phyloP scores from a whole-genome alignment of 306 rosid genomes.

The Glycyrrhiza uralensis region DNA sequence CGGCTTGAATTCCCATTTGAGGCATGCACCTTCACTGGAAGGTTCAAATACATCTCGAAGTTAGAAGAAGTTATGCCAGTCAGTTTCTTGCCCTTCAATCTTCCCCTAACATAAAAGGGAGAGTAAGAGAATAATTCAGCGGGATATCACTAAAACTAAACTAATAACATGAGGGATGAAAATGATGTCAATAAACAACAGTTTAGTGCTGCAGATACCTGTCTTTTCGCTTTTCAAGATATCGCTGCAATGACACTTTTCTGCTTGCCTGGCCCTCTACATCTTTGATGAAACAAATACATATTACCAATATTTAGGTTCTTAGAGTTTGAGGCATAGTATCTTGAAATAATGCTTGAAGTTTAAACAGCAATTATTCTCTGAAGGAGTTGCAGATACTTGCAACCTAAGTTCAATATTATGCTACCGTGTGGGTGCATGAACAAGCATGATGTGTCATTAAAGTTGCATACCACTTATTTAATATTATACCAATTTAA shows the following conservation, averaged over 20 bases:
- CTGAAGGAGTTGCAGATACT: background rate
- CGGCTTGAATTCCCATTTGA: constrained; percentile 75
- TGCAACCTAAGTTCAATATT: background rate
- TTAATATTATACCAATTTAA: background rate
- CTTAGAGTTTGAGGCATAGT: constrained; percentile 12
- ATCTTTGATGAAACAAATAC: constrained; percentile 48
- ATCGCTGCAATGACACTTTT: constrained; percentile 77
- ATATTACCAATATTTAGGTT: constrained; percentile 7
- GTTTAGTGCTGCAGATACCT: constrained; percentile 50
- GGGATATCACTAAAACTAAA: constrained; percentile 26
- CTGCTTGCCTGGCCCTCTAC: constrained; percentile 89
- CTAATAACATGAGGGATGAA: constrained; percentile 6
- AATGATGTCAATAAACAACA: constrained; percentile 24
- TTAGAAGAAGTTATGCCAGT: constrained; percentile 49
- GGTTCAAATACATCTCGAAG: constrained; percentile 69
- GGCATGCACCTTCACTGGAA: constrained; percentile 56
- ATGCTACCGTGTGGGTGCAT: constrained; percentile 1
- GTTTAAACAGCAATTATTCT: background rate
- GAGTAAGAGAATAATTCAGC: constrained; percentile 37
- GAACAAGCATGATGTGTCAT: background rate
- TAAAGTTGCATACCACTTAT: background rate
- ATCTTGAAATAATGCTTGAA: background rate
- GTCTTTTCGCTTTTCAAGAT: constrained; percentile 86
- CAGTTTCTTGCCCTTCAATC: constrained; percentile 71
- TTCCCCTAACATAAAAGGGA: constrained; percentile 59